phyloP scores from a whole-genome alignment of 2,329 filamentous ascomycete species.

The Ophiocordyceps polyrhachis-furcata region DNA sequence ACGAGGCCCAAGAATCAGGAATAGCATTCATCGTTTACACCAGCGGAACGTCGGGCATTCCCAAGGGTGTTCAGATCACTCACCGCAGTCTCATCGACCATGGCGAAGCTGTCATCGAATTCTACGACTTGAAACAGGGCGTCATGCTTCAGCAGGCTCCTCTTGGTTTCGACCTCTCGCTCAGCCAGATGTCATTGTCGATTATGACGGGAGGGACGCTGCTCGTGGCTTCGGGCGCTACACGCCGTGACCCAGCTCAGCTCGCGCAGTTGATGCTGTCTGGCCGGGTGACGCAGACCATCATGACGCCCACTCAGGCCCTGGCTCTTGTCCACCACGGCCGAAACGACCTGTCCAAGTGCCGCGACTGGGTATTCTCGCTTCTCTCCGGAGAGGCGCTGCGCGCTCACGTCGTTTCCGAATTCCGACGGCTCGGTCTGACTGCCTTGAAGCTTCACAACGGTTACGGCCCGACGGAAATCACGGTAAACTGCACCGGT shows the following conservation, averaged over 20 bases:
- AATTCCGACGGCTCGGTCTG: constrained; percentile 1
- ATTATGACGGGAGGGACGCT: constrained; percentile 8
- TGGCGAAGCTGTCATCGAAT: neutral
- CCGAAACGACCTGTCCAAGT: constrained; percentile 4
- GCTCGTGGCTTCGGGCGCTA: constrained; percentile 7
- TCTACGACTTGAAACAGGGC: neutral
- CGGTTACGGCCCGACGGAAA: constrained; percentile 14
- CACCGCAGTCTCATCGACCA: neutral
- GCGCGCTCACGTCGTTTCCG: constrained; percentile 2
- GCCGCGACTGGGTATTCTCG: constrained; percentile 6
- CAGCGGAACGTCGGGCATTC: neutral
- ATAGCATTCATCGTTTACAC: constrained; percentile 1
- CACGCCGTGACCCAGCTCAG: constrained; percentile 7
- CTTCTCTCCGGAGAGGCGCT: constrained; percentile 8
- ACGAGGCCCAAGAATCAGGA: neutral
- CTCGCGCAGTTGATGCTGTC: constrained; percentile 9
- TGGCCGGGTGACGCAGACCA: constrained; percentile 6
- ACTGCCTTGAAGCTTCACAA: constrained; percentile 6
- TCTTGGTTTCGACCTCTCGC: constrained; percentile 7
- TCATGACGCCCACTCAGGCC: constrained; percentile 9
- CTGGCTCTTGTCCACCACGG: constrained; percentile 8
- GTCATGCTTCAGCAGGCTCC: neutral
- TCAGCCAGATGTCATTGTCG: constrained; percentile 8
- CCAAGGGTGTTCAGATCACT: neutral
- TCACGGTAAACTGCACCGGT: constrained; percentile 6